Base-by-base conservation (phyloP, 306 rosid genomes). In the Bauhinia variegata region DNA sequence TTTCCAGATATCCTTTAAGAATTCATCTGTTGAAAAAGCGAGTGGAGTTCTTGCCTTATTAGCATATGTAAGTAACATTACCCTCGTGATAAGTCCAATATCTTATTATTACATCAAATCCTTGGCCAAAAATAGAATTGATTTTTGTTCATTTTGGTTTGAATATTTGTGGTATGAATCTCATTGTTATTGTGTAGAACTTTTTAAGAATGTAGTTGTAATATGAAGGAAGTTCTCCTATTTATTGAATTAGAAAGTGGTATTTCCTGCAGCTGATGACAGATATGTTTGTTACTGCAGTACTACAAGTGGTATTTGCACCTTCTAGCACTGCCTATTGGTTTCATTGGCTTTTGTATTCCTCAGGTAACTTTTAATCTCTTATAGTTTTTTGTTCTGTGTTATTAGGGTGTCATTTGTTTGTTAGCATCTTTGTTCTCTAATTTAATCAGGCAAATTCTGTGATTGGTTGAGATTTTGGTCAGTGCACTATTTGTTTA, bases 301-400 rank as follows among this genome's bases (percentile, higher is more conserved):
- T 82, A 34, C 72, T 88, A 84, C 82, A 84, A 77, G 80, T 31
- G 43, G 62, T 89, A 81, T 67, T 68, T 89, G 87, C 63, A 90
- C 70, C 39, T 85, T 73, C 72, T 93, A 58, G 80, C 98, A 0
- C 11, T 89, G 56, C 90, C 95, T 47, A 23, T 89, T 16, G 60
- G 65, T 71, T 60, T 66, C 50, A 58, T 60, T 64, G 83, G 76
- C 66, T 86, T 73, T 75, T 75, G 78, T 82, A 56, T 93, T 74
- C 98, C 98, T 55, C 93, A 93, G 97, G 98, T 93, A 88, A n/a
- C n/a, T 63, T 64, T 72, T 57, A 15, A 65, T 36, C 51, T 17
- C 70, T 65, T 19, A 11, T 30, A 46, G 57, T 16, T 46, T 71
- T 42, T 8, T 36, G 6, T 36, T 36, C 9, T 66, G 67, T 65